Evolutionary conservation across 805 yeast genomes (phyloP), one percentile per base, ranked within the genome.

Genomic region (Candida tammaniensis): DNA sequence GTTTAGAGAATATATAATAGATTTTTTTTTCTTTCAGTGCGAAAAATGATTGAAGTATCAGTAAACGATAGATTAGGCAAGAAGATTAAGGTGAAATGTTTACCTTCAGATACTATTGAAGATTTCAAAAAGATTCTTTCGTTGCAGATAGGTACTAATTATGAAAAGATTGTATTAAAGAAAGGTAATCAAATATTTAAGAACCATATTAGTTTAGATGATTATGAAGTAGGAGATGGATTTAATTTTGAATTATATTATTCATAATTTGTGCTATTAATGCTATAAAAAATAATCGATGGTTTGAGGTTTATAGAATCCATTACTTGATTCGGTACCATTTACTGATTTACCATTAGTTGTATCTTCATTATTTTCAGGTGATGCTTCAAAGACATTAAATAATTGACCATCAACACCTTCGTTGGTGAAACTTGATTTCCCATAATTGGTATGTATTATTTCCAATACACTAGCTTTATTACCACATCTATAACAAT

Each of bases 321-420:
- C 48, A 29, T 43, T 44, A 15, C 38, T 25, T 26, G 30, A 40
- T 20, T 36, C 47, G 20, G 49, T 39, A 2, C 71, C 68, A 46
- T 61, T 66, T 36, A 72, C 64, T 21, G 64, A 48, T 31, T 60
- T 58, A 7, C 71, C 69, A 49, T 55, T 60, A 28, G 53, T 31
- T 8, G 76, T 70, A 44, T 72, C 82, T 44, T 75, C 75, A 33
- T 80, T 83, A 54, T 89, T 88, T 49, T 88, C 97, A 0, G 98
- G 98, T 6, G 97, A 93, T 10, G 96, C 98, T 44, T 87, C 98
- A 59, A 93, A 93, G 2, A 94, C 95, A 53, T 93, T 93, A 61
- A 91, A 93, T 35, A 77, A 80, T 29, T 85, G 82, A 17, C 80
- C 77, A 31, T 68, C 61, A 17, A 64, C 50, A 17, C 57, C 56